Evolutionary conservation across 2,329 filamentous ascomycete species (phyloP).

Genomic region (Biscogniauxia sp.): DNA sequence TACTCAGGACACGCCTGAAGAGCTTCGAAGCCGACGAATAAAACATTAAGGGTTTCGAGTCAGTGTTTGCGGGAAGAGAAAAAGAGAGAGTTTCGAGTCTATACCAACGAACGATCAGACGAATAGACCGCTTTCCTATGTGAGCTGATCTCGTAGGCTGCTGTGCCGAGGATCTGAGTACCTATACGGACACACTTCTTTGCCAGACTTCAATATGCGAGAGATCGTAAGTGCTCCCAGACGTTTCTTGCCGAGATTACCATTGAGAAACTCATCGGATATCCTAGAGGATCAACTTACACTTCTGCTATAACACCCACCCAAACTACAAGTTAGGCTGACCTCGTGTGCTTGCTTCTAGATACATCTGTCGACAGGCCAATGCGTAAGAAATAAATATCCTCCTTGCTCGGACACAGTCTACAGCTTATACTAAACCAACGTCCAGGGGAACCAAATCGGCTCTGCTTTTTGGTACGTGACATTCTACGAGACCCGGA

Average conservation of each 20-base stretch:
- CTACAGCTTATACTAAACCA: conserved; percentile 27
- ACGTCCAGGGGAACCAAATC: conserved; percentile 93
- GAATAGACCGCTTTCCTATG: background rate
- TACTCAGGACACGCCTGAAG: too few species aligned
- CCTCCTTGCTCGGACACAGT: conserved; percentile 9
- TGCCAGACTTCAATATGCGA: conserved; percentile 59
- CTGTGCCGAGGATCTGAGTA: background rate
- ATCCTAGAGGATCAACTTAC: too few species aligned
- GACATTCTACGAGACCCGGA: background rate
- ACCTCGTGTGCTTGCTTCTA: conserved; percentile 50
- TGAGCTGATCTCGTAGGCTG: background rate
- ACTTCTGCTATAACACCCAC: conserved; percentile 18
- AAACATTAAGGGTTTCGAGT: too few species aligned
- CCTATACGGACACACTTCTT: background rate
- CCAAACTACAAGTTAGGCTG: conserved; percentile 41
- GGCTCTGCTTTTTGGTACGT: conserved; percentile 98
- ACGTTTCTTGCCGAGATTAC: background rate
- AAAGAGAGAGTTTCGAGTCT: background rate
- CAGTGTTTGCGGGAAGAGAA: too few species aligned
- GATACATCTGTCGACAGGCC: conserved; percentile 99
- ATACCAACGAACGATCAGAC: background rate
- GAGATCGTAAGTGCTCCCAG: conserved; percentile 61
- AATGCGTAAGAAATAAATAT: conserved; percentile 77
- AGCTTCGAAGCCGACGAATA: too few species aligned
- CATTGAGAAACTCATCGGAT: too few species aligned